Percentiles rank a stretch among this genome's conserved stretches.
Evolutionary conservation across 1,139 yeast genomes (phyloP).

Genomic region (Suhomyces guaymorum): DNA sequence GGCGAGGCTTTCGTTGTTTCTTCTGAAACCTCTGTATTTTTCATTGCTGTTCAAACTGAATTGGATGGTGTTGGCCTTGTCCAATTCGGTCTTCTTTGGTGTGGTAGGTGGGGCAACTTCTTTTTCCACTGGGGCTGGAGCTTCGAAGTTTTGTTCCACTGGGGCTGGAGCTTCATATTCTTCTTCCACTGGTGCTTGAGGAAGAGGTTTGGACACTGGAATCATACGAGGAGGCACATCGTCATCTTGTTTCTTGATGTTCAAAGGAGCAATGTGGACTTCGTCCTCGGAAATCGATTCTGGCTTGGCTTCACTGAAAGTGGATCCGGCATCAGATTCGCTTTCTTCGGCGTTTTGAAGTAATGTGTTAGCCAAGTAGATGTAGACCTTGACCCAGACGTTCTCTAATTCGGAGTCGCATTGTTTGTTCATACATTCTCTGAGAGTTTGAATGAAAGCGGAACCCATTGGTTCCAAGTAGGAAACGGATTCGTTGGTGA

Average conservation of each 20-base stretch:
- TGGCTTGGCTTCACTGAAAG: conserved; percentile 18
- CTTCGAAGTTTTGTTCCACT: conserved; percentile 2
- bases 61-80: conserved; percentile 18
- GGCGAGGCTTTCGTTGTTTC: conserved; percentile 31
- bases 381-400: conserved; percentile 44
- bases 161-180: conserved; percentile 5
- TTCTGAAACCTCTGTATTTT: conserved; percentile 49
- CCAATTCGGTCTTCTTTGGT: conserved; percentile 12
- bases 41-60: conserved; percentile 32
- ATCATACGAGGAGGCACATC: conserved; percentile 10
- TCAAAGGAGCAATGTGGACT: conserved; percentile 18
- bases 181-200: conserved; percentile 6
- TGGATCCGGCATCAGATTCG: conserved; percentile 13
- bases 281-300: conserved; percentile 11
- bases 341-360: conserved; percentile 24
- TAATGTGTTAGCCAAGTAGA: conserved; percentile 41
- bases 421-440: conserved; percentile 34
- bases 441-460: conserved; percentile 41
- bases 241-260: conserved; percentile 5
- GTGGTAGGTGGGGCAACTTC: conserved; percentile 9
- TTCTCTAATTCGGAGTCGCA: conserved; percentile 38
- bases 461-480: conserved; percentile 50
- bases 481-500: conserved; percentile 27
- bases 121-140: conserved; percentile 1
- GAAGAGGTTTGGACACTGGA: conserved; percentile 3